Percentiles rank a stretch among this genome's conserved stretches.
Evolutionary conservation across 495 filamentous ascomycete species (phyloP).

Genomic region (Penicillium waksmanii): DNA sequence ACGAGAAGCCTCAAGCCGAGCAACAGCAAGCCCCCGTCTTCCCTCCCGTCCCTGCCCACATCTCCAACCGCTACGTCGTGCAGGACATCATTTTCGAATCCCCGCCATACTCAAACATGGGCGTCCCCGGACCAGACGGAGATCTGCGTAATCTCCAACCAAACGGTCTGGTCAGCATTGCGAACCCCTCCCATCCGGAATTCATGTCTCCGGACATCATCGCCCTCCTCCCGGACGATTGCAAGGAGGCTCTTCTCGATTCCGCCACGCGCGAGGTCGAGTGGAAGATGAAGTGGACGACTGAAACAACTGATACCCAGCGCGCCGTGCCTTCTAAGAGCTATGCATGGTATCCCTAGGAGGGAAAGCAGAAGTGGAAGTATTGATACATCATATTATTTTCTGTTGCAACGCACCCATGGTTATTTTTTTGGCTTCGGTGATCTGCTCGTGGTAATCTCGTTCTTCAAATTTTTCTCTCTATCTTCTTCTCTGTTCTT

Average conservation of each 20-base stretch:
- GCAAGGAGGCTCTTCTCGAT: constrained; percentile 67
- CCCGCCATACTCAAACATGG: constrained; percentile 59
- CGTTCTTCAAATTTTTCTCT: not conserved
- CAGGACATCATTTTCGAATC: constrained; percentile 70
- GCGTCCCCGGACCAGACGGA: constrained; percentile 67
- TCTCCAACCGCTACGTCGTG: constrained; percentile 75
- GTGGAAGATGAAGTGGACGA: constrained; percentile 76
- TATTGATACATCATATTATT: no score
- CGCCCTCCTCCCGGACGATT: constrained; percentile 70
- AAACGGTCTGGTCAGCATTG: constrained; percentile 62
- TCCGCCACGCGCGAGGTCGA: constrained; percentile 61
- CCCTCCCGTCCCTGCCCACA: constrained; percentile 61
- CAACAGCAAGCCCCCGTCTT: constrained; percentile 51
- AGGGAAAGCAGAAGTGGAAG: not conserved
- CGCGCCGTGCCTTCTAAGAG: constrained; percentile 55
- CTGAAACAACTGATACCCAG: constrained; percentile 57
- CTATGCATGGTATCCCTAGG: constrained; percentile 51
- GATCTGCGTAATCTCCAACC: constrained; percentile 61
- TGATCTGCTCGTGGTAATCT: not conserved
- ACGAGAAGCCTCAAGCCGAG: not conserved
- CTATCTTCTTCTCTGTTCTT: not conserved
- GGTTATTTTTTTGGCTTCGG: no score
- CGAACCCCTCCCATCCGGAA: constrained; percentile 43
- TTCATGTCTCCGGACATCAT: constrained; percentile 68
- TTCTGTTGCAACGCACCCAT: no score